Evolutionary conservation across 306 rosid species (phyloP).

Genomic region (Prunus kanzakura): DNA sequence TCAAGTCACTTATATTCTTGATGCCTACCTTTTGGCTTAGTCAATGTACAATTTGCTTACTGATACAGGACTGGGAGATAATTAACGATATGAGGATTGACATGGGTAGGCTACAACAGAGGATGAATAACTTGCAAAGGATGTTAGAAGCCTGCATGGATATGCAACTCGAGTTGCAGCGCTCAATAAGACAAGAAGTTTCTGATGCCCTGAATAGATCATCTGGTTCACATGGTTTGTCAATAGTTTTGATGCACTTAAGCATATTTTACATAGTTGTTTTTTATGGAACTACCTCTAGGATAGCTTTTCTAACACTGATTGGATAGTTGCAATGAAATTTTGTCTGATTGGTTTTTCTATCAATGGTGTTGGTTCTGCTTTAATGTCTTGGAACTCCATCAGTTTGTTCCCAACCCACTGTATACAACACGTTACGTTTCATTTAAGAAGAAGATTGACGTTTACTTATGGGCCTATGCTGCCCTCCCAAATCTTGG

Average conservation of each 20-base stretch:
- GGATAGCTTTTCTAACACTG: background rate
- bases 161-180: constrained; percentile 98
- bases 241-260: background rate
- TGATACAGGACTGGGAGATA: constrained; percentile 78
- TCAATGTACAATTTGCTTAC: background rate
- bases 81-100: constrained; percentile 88
- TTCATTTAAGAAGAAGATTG: no score
- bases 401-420: no score
- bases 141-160: constrained; percentile 98
- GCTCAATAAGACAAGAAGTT: constrained; percentile 92
- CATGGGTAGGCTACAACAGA: constrained; percentile 93
- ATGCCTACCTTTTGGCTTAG: constrained; percentile 1
- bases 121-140: constrained; percentile 89
- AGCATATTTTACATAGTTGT: background rate
- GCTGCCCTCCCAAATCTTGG: no score
- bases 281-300: background rate
- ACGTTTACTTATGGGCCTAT: no score
- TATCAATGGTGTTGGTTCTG: no score
- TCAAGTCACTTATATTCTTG: constrained; percentile 4
- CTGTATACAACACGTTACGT: no score
- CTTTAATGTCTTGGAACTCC: no score
- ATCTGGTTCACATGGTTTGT: constrained; percentile 61
- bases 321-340: no score
- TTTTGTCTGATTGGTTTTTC: no score
- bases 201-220: constrained; percentile 92